Conservation (phyloP, 2,329 filamentous ascomycete species). For the Blumeriella jaapii region DNA sequence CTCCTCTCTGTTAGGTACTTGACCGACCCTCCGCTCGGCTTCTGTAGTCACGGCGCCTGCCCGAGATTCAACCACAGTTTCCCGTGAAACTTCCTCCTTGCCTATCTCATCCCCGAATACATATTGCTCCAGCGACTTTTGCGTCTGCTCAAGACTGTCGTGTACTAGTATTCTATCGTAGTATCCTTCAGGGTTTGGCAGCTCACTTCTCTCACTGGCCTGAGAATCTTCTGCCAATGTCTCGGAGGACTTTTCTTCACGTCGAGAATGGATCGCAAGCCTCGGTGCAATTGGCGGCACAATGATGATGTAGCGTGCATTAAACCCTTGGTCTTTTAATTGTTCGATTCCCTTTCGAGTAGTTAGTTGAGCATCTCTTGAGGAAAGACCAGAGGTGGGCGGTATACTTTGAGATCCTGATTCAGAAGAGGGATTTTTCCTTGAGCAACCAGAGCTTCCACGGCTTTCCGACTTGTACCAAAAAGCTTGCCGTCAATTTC, state of each 20-base stretch:
- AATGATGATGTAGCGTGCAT: slow-evolving; percentile 44
- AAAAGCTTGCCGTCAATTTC: slow-evolving; percentile 39
- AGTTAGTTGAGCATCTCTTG: not conserved
- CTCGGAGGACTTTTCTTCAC: slow-evolving; percentile 28
- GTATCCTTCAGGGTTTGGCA: slow-evolving; percentile 34
- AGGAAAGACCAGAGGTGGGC: not conserved
- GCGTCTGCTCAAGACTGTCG: slow-evolving; percentile 38
- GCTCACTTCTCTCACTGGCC: slow-evolving; percentile 32
- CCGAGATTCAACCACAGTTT: not conserved
- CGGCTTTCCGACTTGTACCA: slow-evolving; percentile 42
- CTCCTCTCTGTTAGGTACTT: slow-evolving; percentile 1
- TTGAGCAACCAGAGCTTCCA: slow-evolving; percentile 39
- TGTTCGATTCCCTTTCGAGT: slow-evolving; percentile 39
- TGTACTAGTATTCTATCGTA: slow-evolving; percentile 42
- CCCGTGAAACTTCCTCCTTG: slow-evolving; percentile 2
- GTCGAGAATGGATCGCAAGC: slow-evolving; percentile 33
- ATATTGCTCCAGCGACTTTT: slow-evolving; percentile 37
- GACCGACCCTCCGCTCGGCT: slow-evolving; percentile 10
- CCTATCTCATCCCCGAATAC: slow-evolving; percentile 30
- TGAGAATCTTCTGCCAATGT: slow-evolving; percentile 37
- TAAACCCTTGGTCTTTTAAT: slow-evolving; percentile 44
- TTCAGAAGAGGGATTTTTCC: slow-evolving; percentile 50
- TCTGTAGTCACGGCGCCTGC: slow-evolving; percentile 7
- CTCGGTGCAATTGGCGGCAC: slow-evolving; percentile 31
- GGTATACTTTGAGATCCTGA: slow-evolving; percentile 40